A percentile compares a stretch with the other conserved stretches of the same genome.
Conservation (phyloP, 352 stramenopile genomes). For the Globisporangium polare region DNA sequence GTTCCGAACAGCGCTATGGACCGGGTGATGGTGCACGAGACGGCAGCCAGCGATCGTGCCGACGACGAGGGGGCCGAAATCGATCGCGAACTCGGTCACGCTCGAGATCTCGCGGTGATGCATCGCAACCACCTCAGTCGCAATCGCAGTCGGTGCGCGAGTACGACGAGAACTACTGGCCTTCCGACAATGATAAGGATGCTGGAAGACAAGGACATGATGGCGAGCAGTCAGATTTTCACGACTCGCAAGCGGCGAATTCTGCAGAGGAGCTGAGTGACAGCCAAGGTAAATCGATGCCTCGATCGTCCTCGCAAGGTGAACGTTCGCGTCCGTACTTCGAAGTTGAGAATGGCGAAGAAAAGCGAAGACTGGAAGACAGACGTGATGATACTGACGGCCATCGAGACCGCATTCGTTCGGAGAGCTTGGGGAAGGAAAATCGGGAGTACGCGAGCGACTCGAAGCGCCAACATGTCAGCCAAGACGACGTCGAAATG, state of each 20-base stretch:
- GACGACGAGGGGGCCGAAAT: background rate
- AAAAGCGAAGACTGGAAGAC: background rate
- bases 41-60: background rate
- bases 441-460: background rate
- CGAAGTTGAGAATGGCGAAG: background rate
- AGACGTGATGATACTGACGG: background rate
- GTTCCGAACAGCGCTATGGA: slow-evolving; percentile 4
- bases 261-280: background rate
- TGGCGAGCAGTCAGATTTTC: background rate
- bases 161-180: slow-evolving; percentile 8
- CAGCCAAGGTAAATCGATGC: background rate
- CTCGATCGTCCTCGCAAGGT: background rate
- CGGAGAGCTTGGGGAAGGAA: slow-evolving; percentile 5
- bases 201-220: background rate
- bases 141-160: background rate
- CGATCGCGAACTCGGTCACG: slow-evolving; percentile 8
- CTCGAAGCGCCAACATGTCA: background rate
- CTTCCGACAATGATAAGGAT: background rate
- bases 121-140: background rate
- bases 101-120: background rate
- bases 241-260: background rate
- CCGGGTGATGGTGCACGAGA: background rate
- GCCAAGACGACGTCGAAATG: background rate
- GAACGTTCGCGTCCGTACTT: background rate
- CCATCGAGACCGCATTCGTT: slow-evolving; percentile 2